Evolutionary conservation across 1,284 basidiomycete genomes (phyloP).

Genomic region (Meripilus lineatus): DNA sequence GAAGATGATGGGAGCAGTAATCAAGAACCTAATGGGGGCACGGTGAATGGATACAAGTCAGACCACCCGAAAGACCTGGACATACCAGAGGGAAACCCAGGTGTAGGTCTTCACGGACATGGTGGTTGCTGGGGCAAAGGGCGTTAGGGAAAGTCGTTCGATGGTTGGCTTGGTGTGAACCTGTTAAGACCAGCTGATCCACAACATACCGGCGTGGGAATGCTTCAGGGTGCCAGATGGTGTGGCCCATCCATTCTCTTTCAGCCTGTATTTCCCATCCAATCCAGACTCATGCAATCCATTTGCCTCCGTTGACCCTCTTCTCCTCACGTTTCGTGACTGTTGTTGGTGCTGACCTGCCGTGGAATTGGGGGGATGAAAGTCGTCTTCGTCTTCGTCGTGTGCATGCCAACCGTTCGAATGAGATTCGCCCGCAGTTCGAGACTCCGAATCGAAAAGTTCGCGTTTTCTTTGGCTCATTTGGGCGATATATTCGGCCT

Average conservation of each 20-base stretch:
- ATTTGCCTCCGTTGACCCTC: not conserved
- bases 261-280: not conserved
- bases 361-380: not conserved
- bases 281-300: not conserved
- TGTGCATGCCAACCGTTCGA: not conserved
- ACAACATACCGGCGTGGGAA: not conserved
- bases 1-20: conserved; percentile 53
- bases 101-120: conserved; percentile 23
- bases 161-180: not conserved
- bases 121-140: conserved; percentile 7
- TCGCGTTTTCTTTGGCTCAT: too few species aligned
- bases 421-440: not conserved
- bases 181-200: not conserved
- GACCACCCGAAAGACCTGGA: not conserved
- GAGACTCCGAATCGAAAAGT: too few species aligned
- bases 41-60: conserved; percentile 3
- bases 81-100: conserved; percentile 26
- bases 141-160: not conserved
- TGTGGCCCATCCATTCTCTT: not conserved
- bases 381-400: not conserved
- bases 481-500: not conserved
- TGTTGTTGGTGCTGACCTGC: not conserved
- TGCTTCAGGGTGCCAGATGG: not conserved
- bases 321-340: not conserved
- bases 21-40: conserved; percentile 37